Conservation (phyloP, 108 stramenopile genomes). For the Nitzschia palea region DNA sequence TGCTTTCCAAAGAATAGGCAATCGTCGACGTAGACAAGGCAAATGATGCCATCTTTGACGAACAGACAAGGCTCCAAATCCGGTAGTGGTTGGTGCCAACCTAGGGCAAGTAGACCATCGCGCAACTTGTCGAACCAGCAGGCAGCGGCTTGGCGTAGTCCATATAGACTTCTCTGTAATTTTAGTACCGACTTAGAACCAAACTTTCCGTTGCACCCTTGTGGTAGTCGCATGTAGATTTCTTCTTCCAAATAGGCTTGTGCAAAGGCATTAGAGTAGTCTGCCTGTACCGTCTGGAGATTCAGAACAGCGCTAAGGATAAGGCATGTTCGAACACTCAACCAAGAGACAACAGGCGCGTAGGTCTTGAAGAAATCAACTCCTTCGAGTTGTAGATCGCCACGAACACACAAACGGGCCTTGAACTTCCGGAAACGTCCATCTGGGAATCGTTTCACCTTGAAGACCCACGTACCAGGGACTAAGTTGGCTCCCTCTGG, state of each 20-base stretch:
- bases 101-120: not conserved
- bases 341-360: conserved; percentile 47
- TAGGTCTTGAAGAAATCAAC: conserved; percentile 34
- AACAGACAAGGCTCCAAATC: conserved; percentile 27
- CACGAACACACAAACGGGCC: conserved; percentile 34
- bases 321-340: conserved; percentile 17
- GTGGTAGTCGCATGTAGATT: conserved; percentile 42
- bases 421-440: conserved; percentile 34
- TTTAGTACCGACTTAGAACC: conserved; percentile 8
- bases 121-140: conserved; percentile 24
- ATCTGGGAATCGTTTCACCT: conserved; percentile 27
- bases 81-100: not conserved
- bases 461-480: conserved; percentile 33
- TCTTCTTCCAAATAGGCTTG: conserved; percentile 21
- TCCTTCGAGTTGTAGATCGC: conserved; percentile 35
- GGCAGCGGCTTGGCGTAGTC: conserved; percentile 11
- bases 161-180: conserved; percentile 35
- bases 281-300: not conserved
- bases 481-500: not conserved
- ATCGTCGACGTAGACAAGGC: conserved; percentile 53
- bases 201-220: conserved; percentile 25
- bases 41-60: conserved; percentile 19
- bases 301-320: not conserved
- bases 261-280: conserved; percentile 36
- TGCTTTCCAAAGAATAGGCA: conserved; percentile 19